Evolutionary conservation across 1,284 basidiomycete species (phyloP).

Genomic region (Boletus sp.): DNA sequence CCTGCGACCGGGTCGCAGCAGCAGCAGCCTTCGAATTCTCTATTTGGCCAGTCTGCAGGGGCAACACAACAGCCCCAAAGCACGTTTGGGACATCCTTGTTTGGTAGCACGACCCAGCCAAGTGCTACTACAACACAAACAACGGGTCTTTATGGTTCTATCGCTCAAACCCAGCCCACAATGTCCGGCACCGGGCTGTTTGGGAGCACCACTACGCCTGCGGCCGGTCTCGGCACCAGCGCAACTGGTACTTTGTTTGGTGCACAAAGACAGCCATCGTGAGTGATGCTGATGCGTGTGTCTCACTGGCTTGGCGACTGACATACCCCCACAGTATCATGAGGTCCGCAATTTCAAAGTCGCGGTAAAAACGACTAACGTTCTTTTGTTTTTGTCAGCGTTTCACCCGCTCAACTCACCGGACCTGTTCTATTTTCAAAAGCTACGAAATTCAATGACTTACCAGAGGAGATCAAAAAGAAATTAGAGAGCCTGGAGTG

Average conservation of each 20-base stretch:
- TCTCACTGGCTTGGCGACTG: background rate
- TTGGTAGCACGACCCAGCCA: slow-evolving; percentile 19
- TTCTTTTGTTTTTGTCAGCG: slow-evolving; percentile 9
- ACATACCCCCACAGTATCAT: slow-evolving; percentile 18
- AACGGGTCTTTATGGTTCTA: slow-evolving; percentile 24
- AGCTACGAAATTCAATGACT: slow-evolving; percentile 79
- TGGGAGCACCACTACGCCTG: slow-evolving; percentile 29
- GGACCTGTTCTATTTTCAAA: slow-evolving; percentile 58
- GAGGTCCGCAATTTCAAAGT: slow-evolving; percentile 21
- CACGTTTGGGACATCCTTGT: slow-evolving; percentile 32
- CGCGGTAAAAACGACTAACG: background rate
- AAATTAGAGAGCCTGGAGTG: slow-evolving; percentile 73
- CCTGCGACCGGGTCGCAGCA: slow-evolving; percentile 25
- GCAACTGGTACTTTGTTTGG: slow-evolving; percentile 37
- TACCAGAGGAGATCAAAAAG: slow-evolving; percentile 65
- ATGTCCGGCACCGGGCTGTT: slow-evolving; percentile 25
- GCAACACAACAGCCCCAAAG: slow-evolving; percentile 31
- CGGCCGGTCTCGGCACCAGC: slow-evolving; percentile 18
- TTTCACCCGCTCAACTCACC: slow-evolving; percentile 27
- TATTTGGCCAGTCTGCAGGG: slow-evolving; percentile 26
- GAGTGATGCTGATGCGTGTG: slow-evolving; percentile 10
- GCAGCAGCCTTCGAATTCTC: slow-evolving; percentile 25
- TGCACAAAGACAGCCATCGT: slow-evolving; percentile 36
- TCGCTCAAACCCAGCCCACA: slow-evolving; percentile 27
- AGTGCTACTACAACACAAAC: slow-evolving; percentile 15